These are phyloP conservation scores for Cryoendolithus antarcticus DNA, from an alignment of 2,329 filamentous ascomycete species.

Conservation along the genomic window DNA sequence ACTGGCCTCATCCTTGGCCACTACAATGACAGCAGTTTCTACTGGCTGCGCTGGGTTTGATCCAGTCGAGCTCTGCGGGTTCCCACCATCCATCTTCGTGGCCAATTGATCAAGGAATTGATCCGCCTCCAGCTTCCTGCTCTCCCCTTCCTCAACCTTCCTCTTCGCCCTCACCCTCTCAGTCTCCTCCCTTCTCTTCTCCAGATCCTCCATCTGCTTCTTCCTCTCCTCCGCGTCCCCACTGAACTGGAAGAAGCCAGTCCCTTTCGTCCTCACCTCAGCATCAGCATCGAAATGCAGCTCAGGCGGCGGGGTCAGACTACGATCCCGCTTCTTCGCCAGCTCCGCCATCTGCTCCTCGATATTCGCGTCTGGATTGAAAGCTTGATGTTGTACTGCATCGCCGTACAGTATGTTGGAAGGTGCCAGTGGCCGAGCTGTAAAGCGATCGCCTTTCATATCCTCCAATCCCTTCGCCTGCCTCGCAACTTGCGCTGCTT, in stretches of 20 bases:
- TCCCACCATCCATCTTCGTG: slow-evolving; percentile 17
- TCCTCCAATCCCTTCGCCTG: slow-evolving; percentile 44
- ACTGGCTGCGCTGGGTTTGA: slow-evolving; percentile 1
- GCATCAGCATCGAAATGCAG: slow-evolving; percentile 74
- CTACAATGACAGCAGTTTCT: background rate
- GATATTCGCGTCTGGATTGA: slow-evolving; percentile 57
- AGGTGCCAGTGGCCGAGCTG: slow-evolving; percentile 55
- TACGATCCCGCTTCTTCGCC: slow-evolving; percentile 65
- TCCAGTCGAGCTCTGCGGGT: background rate
- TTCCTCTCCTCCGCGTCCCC: slow-evolving; percentile 55
- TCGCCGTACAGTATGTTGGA: slow-evolving; percentile 70
- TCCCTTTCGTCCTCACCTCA: slow-evolving; percentile 78
- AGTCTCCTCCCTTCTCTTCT: slow-evolving; percentile 55
- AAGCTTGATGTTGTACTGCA: slow-evolving; percentile 70
- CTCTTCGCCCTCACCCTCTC: slow-evolving; percentile 50
- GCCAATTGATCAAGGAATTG: slow-evolving; percentile 54
- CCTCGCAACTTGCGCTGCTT: slow-evolving; percentile 50
- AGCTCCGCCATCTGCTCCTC: slow-evolving; percentile 63
- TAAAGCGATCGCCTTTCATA: slow-evolving; percentile 49
- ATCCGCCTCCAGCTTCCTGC: slow-evolving; percentile 53
- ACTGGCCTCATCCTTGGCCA: background rate
- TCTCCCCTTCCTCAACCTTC: slow-evolving; percentile 38
- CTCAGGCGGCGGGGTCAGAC: slow-evolving; percentile 65
- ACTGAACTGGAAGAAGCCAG: slow-evolving; percentile 84
- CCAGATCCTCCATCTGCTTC: slow-evolving; percentile 64